These are phyloP conservation scores for Eimeria maxima DNA, from an alignment of 169 alveolate species.

Conservation along the genomic window DNA sequence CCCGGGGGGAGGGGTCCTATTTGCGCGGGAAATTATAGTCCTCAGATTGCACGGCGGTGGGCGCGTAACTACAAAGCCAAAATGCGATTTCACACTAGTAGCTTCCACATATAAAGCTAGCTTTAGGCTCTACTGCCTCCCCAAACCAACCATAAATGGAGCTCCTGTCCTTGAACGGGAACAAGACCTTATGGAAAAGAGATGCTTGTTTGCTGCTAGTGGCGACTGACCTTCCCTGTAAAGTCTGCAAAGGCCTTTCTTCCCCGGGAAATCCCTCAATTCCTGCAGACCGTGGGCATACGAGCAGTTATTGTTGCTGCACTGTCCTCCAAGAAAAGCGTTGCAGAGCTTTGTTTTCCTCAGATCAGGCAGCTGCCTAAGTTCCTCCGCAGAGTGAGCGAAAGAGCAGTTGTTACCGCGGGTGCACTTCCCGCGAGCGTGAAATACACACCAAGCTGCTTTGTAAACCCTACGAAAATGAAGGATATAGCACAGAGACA, in stretches of 20 bases:
- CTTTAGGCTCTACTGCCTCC: background rate
- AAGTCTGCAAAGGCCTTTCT: slow-evolving; percentile 78
- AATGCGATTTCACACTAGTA: background rate
- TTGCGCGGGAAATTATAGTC: background rate
- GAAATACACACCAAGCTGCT: slow-evolving; percentile 76
- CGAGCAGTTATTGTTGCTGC: slow-evolving; percentile 74
- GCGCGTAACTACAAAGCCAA: background rate
- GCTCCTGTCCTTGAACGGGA: background rate
- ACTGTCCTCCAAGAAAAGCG: slow-evolving; percentile 69
- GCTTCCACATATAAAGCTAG: background rate
- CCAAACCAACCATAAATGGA: background rate
- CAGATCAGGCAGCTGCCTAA: slow-evolving; percentile 82
- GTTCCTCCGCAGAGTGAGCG: slow-evolving; percentile 83
- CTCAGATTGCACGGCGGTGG: background rate
- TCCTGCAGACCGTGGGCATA: slow-evolving; percentile 85
- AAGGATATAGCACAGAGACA: background rate
- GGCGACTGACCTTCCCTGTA: slow-evolving; percentile 75
- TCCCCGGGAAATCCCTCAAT: slow-evolving; percentile 83
- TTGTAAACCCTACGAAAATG: slow-evolving; percentile 80
- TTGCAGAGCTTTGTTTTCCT: slow-evolving; percentile 82
- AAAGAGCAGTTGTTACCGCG: slow-evolving; percentile 83
- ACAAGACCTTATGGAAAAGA: background rate
- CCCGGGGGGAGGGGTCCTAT: too few relatives aligned
- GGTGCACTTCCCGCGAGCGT: slow-evolving; percentile 81
- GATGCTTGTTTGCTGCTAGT: background rate